Evolutionary conservation across 1,284 basidiomycete species (phyloP).

Genomic region (Malassezia furfur): DNA sequence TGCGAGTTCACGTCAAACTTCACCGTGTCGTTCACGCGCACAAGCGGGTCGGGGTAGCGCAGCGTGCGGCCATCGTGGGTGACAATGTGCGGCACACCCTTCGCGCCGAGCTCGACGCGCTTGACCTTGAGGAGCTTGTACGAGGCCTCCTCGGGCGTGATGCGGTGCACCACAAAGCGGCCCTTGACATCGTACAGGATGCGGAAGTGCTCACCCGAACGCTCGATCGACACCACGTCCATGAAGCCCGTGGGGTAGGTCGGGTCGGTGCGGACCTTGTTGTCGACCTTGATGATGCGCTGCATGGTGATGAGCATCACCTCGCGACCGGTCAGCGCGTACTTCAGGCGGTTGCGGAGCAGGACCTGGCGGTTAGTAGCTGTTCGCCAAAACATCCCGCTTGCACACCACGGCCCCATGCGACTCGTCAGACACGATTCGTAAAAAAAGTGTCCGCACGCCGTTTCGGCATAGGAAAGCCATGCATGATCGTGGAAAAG

Average conservation of each 20-base stretch:
- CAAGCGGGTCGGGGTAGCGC: conserved; percentile 92
- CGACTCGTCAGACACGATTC: conserved; percentile 13
- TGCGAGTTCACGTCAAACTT: conserved; percentile 90
- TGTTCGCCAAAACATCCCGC: neutral
- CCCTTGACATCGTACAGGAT: conserved; percentile 97
- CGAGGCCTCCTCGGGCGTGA: conserved; percentile 90
- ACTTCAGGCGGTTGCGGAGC: conserved; percentile 98
- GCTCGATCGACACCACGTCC: conserved; percentile 96
- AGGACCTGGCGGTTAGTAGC: conserved; percentile 56
- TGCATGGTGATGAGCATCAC: conserved; percentile 90
- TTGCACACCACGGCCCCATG: too few species aligned
- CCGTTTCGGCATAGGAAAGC: conserved; percentile 16
- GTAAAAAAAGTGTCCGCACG: conserved; percentile 6
- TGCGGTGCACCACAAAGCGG: conserved; percentile 98
- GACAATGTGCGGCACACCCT: conserved; percentile 91
- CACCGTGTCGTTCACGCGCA: conserved; percentile 95
- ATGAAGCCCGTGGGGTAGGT: conserved; percentile 95
- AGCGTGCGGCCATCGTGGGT: conserved; percentile 99
- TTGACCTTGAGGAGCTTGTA: conserved; percentile 98
- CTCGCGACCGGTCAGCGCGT: conserved; percentile 91
- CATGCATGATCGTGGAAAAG: conserved; percentile 16
- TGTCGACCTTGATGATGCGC: conserved; percentile 95
- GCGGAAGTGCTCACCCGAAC: conserved; percentile 98
- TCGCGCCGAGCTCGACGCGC: conserved; percentile 79
- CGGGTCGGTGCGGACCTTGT: conserved; percentile 94